Conservation (phyloP, 176 grass and related monocot species). For the Bolboschoenus planiculmis region DNA sequence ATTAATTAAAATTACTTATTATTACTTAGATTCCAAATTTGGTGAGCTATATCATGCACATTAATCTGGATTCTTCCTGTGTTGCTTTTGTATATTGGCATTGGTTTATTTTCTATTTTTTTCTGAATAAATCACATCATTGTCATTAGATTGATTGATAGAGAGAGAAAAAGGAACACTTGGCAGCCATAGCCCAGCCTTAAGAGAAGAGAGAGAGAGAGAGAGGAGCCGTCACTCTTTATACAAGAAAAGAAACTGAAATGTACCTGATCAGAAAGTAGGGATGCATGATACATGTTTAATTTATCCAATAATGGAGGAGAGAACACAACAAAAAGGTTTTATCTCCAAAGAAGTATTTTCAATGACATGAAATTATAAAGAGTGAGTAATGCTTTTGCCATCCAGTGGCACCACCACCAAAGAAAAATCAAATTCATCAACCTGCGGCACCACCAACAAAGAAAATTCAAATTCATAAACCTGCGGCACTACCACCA, state of each 20-base stretch:
- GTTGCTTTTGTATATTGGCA: constrained; percentile 5
- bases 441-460: too few relatives aligned
- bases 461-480: too few relatives aligned
- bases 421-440: neutral
- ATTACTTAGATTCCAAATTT: constrained; percentile 4
- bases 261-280: neutral
- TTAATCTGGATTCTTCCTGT: neutral
- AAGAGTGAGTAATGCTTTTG: constrained; percentile 6
- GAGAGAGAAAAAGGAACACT: neutral
- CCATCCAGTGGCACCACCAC: neutral
- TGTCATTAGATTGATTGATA: constrained; percentile 18
- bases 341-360: neutral
- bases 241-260: constrained; percentile 13
- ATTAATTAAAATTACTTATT: neutral
- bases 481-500: too few relatives aligned
- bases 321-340: neutral
- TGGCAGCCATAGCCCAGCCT: neutral
- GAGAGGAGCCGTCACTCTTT: constrained; percentile 53
- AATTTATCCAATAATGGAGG: constrained; percentile 9
- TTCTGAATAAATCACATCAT: constrained; percentile 26
- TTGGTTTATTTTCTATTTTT: constrained; percentile 37
- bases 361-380: constrained; percentile 13
- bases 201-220: neutral
- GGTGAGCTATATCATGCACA: constrained; percentile 16
- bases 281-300: constrained; percentile 11